Evolutionary conservation across 2,329 filamentous ascomycete genomes (phyloP).

Genomic region (Trichoderma oligosporum): DNA sequence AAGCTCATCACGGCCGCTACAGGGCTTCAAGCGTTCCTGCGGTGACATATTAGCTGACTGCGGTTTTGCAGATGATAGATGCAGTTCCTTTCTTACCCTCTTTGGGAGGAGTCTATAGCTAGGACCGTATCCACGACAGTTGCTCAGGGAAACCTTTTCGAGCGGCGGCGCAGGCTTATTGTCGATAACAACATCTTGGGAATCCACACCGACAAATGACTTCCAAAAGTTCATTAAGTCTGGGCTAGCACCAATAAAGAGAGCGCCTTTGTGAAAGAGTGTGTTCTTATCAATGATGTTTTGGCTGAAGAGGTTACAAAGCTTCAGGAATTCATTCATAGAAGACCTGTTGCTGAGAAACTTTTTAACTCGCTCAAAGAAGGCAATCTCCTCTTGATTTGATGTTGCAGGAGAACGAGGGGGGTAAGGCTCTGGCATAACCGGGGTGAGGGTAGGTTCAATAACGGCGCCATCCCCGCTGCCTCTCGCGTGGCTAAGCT

Average conservation of each 20-base stretch:
- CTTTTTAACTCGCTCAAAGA: constrained; percentile 97
- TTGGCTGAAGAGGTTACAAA: constrained; percentile 92
- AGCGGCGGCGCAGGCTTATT: constrained; percentile 71
- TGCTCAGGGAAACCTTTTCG: constrained; percentile 85
- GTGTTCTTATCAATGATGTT: constrained; percentile 85
- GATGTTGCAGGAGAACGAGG: constrained; percentile 71
- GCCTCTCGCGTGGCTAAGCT: constrained; percentile 66
- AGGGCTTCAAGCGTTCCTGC: constrained; percentile 80
- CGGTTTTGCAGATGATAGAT: background rate
- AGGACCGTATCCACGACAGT: constrained; percentile 91
- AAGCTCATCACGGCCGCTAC: constrained; percentile 90
- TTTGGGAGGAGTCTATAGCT: constrained; percentile 92
- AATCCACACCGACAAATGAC: constrained; percentile 73
- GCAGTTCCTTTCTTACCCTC: constrained; percentile 46
- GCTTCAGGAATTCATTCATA: constrained; percentile 94
- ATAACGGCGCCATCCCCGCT: constrained; percentile 58
- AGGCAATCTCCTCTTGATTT: constrained; percentile 78
- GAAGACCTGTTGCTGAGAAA: constrained; percentile 87
- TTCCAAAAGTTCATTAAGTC: constrained; percentile 91
- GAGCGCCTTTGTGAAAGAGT: constrained; percentile 74
- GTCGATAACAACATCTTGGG: constrained; percentile 72
- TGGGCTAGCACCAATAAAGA: constrained; percentile 81
- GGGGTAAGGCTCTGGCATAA: constrained; percentile 80
- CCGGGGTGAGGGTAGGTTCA: constrained; percentile 83
- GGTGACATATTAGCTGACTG: constrained; percentile 20